These are phyloP conservation scores for Dothideomycetes sp. DNA, from an alignment of 2,329 filamentous ascomycete species.

Conservation along the genomic window DNA sequence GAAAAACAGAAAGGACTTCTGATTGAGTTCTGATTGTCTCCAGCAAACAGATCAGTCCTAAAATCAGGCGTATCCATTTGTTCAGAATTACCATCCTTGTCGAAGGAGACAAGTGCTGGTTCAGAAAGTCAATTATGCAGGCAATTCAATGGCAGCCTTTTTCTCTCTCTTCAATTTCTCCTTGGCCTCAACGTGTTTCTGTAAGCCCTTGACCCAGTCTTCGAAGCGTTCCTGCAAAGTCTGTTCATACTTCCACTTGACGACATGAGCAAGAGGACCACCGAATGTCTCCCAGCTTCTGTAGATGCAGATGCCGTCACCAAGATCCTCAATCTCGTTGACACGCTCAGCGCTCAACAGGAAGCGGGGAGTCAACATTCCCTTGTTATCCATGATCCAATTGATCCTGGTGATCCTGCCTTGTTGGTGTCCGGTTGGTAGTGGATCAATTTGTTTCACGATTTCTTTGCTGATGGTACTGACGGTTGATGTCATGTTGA, in stretches of 20 bases:
- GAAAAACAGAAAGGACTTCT: neutral
- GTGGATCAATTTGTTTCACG: slow-evolving; percentile 28
- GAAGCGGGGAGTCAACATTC: slow-evolving; percentile 21
- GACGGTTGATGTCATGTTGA: slow-evolving; percentile 31
- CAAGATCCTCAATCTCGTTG: slow-evolving; percentile 37
- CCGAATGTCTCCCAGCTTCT: slow-evolving; percentile 39
- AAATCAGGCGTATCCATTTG: neutral
- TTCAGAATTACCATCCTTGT: no score
- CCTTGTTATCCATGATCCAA: slow-evolving; percentile 25
- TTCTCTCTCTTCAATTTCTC: slow-evolving; percentile 8
- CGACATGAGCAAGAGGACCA: slow-evolving; percentile 33
- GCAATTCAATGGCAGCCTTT: slow-evolving; percentile 1
- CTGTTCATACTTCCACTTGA: slow-evolving; percentile 34
- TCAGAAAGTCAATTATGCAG: neutral
- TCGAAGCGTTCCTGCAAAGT: slow-evolving; percentile 31
- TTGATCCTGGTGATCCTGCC: slow-evolving; percentile 24
- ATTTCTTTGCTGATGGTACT: slow-evolving; percentile 23
- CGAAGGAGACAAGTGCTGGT: neutral
- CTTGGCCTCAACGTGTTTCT: slow-evolving; percentile 31
- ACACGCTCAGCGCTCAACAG: slow-evolving; percentile 37
- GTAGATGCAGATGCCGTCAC: slow-evolving; percentile 27
- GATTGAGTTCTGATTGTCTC: neutral
- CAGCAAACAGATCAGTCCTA: neutral
- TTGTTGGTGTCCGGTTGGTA: slow-evolving; percentile 13
- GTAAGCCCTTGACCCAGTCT: slow-evolving; percentile 34